Conservation (phyloP, 2,329 filamentous ascomycete genomes). For the Colletotrichum sp. region DNA sequence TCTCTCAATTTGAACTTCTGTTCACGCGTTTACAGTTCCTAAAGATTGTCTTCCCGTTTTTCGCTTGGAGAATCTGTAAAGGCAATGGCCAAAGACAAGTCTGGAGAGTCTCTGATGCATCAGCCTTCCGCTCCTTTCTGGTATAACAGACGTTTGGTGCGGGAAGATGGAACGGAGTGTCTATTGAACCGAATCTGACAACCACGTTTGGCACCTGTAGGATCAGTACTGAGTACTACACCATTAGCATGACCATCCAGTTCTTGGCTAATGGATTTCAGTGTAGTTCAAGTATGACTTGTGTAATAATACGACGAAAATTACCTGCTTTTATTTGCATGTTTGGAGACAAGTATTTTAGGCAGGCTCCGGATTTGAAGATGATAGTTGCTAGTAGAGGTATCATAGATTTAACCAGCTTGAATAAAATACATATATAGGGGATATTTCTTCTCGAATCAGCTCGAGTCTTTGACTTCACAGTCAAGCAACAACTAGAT, state of each 20-base stretch:
- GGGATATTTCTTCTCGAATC: background rate
- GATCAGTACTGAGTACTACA: too few relatives aligned
- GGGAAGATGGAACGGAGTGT: background rate
- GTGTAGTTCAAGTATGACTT: too few relatives aligned
- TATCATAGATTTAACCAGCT: background rate
- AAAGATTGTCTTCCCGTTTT: background rate
- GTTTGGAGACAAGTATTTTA: too few relatives aligned
- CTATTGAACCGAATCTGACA: background rate
- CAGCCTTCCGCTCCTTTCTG: background rate
- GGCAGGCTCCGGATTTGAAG: background rate
- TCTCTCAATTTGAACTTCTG: too few relatives aligned
- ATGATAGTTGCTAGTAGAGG: accelerated
- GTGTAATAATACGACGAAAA: too few relatives aligned
- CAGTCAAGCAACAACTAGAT: background rate
- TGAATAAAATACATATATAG: background rate
- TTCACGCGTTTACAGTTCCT: background rate
- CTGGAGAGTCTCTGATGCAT: background rate
- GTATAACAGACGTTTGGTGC: background rate
- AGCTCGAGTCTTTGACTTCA: background rate
- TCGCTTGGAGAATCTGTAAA: background rate
- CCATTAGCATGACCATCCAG: too few relatives aligned
- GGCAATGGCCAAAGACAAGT: background rate
- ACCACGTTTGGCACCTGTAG: too few relatives aligned
- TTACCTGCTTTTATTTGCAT: too few relatives aligned
- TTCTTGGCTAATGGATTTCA: too few relatives aligned